These are phyloP conservation scores for Neurospora sp. DNA, from an alignment of 495 filamentous ascomycete species.

Conservation along the genomic window DNA sequence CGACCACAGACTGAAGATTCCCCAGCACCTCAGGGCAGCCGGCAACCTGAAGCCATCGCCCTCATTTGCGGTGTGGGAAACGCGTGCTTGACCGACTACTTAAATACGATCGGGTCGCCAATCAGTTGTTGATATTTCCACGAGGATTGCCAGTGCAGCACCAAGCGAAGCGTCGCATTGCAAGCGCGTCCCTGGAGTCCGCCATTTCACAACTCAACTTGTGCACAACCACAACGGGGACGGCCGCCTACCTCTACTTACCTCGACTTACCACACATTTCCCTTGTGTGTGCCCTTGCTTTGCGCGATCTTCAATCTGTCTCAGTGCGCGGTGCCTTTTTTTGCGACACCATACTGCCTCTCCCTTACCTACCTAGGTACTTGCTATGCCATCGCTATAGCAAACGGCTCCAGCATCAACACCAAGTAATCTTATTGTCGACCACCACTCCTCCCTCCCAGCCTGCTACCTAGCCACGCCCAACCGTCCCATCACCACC, in stretches of 20 bases:
- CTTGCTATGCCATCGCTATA: slow-evolving; percentile 4
- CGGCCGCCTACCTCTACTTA: not conserved
- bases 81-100: not conserved
- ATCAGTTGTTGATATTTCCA: not conserved
- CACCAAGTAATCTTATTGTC: not conserved
- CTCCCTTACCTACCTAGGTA: not conserved
- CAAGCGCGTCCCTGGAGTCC: not conserved
- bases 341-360: not conserved
- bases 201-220: not conserved
- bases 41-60: not conserved
- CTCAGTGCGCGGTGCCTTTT: not conserved
- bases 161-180: not conserved
- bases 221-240: not conserved
- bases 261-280: not conserved
- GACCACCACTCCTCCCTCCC: not conserved
- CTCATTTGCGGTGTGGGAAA: not conserved
- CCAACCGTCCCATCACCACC: not conserved
- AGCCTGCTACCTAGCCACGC: not conserved
- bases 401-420: not conserved
- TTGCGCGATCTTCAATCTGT: not conserved
- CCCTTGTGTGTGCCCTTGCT: not conserved
- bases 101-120: not conserved
- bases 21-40: not conserved
- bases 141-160: not conserved
- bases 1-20: not conserved